phyloP scores from a whole-genome alignment of 441 rosid species.

The Gossypium gossypioides region DNA sequence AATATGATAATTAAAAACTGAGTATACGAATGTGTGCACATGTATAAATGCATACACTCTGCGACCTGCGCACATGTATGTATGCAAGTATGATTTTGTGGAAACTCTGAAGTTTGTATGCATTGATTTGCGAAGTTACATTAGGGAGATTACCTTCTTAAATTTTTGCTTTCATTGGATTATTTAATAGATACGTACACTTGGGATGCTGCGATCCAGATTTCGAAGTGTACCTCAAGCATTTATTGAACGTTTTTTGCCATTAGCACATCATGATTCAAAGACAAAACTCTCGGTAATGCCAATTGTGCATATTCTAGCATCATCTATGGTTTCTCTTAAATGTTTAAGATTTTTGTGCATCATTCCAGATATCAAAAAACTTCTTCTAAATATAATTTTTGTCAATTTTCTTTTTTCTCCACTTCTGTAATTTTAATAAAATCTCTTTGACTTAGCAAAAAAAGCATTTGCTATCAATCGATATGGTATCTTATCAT shows the following conservation, averaged over 20 bases:
- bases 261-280: slow-evolving; percentile 30
- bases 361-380: background rate
- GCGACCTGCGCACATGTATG: background rate
- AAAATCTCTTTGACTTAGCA: background rate
- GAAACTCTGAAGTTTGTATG: background rate
- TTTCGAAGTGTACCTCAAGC: slow-evolving; percentile 58
- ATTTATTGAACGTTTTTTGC: slow-evolving; percentile 52
- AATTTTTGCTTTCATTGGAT: slow-evolving; percentile 3
- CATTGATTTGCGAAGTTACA: background rate
- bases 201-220: slow-evolving; percentile 90
- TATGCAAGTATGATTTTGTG: background rate
- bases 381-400: background rate
- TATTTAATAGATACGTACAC: slow-evolving; percentile 66
- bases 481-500: background rate
- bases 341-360: background rate
- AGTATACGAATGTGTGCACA: background rate
- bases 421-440: background rate
- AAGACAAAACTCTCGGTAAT: slow-evolving; percentile 33
- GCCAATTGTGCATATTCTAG: background rate
- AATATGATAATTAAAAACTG: background rate
- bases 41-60: background rate
- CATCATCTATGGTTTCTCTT: background rate
- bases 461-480: background rate
- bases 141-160: background rate
- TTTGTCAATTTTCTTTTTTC: background rate